A percentile compares a stretch with the other conserved stretches of the same genome.
Evolutionary conservation across 495 filamentous ascomycete species (phyloP).

Genomic region (Penicillium silybi): DNA sequence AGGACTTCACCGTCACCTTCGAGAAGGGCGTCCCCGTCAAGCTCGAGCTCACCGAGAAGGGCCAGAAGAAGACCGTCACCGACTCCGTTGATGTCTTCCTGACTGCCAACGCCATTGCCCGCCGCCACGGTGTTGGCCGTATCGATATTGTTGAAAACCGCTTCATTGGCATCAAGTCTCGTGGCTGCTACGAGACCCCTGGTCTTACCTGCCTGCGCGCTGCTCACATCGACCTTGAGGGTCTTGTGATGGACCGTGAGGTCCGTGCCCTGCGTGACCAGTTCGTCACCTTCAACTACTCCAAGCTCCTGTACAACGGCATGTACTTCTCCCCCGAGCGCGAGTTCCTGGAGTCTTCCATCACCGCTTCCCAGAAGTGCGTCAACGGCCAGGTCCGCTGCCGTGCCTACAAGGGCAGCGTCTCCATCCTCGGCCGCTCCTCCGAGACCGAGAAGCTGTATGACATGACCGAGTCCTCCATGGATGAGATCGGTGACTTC

Average conservation of each 20-base stretch:
- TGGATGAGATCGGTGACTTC: conserved; percentile 87
- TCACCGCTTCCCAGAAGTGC: conserved; percentile 68
- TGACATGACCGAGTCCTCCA: conserved; percentile 70
- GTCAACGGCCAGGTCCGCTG: conserved; percentile 67
- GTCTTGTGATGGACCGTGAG: conserved; percentile 77
- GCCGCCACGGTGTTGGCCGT: conserved; percentile 73
- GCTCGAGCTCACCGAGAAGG: conserved; percentile 54
- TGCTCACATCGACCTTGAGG: conserved; percentile 81
- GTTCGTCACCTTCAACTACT: conserved; percentile 71
- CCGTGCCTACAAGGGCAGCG: conserved; percentile 72
- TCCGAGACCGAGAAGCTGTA: conserved; percentile 83
- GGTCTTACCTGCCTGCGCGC: conserved; percentile 67
- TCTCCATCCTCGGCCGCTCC: conserved; percentile 70
- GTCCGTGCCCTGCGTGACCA: conserved; percentile 81
- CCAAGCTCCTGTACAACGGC: conserved; percentile 76
- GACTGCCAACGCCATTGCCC: conserved; percentile 72
- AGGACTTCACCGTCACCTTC: conserved; percentile 75
- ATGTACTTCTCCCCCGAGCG: conserved; percentile 72
- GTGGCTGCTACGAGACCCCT: conserved; percentile 88
- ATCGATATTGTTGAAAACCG: conserved; percentile 91
- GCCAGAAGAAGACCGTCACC: conserved; percentile 56
- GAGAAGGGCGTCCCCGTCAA: conserved; percentile 80
- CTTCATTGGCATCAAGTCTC: conserved; percentile 81
- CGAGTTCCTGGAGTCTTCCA: conserved; percentile 70
- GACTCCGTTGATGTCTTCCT: conserved; percentile 78